These are phyloP conservation scores for Chlamydomonas sp. DNA, from an alignment of 139 green algal genomes.

Conservation along the genomic window DNA sequence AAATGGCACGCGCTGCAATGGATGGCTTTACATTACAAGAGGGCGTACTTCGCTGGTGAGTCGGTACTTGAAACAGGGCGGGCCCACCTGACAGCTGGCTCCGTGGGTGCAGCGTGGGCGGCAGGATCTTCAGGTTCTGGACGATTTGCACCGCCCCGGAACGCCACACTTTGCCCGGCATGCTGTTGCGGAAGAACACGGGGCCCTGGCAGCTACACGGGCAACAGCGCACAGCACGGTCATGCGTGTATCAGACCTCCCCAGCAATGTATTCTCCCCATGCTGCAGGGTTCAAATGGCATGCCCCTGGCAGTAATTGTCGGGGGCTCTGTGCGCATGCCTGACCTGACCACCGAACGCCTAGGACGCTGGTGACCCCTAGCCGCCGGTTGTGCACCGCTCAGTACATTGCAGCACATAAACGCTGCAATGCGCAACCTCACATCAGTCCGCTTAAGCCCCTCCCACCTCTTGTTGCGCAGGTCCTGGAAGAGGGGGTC, in stretches of 20 bases:
- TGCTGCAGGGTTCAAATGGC: too few species aligned
- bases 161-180: slow-evolving; percentile 55
- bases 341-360: neutral
- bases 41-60: neutral
- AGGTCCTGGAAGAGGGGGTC: slow-evolving; percentile 41
- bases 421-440: neutral
- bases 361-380: too few species aligned
- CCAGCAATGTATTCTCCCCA: neutral
- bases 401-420: neutral
- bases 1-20: neutral
- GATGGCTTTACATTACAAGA: too few species aligned
- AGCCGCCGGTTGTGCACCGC: neutral
- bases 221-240: too few species aligned
- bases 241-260: neutral
- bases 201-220: slow-evolving; percentile 43
- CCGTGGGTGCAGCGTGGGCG: slow-evolving; percentile 52
- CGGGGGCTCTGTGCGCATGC: neutral
- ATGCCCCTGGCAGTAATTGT: too few species aligned
- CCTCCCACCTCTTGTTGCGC: slow-evolving; percentile 36
- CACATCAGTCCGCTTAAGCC: neutral
- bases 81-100: slow-evolving; percentile 38
- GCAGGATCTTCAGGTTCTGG: slow-evolving; percentile 61
- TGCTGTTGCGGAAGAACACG: slow-evolving; percentile 48
- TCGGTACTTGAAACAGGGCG: neutral
- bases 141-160: slow-evolving; percentile 58